phyloP scores from a whole-genome alignment of 805 yeast species.

The Brettanomyces nanus region DNA sequence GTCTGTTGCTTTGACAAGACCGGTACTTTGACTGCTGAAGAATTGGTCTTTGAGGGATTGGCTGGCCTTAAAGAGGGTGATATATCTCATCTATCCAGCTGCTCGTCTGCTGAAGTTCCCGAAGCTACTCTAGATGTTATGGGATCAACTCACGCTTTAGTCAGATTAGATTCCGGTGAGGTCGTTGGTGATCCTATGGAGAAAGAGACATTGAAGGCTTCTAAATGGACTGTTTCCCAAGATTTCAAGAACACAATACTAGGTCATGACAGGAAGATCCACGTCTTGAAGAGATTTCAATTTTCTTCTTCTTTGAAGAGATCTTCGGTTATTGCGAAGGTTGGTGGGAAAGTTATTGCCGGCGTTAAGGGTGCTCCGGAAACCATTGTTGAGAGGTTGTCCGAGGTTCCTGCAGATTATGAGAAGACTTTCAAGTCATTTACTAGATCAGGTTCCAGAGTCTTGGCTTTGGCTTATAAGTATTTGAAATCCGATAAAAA shows the following conservation, averaged over 20 bases:
- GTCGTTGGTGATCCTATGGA: slow-evolving; percentile 99
- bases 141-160: slow-evolving; percentile 96
- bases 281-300: slow-evolving; percentile 88
- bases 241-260: slow-evolving; percentile 56
- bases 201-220: slow-evolving; percentile 84
- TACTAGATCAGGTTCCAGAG: slow-evolving; percentile 95
- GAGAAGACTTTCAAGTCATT: slow-evolving; percentile 82
- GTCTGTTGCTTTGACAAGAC: slow-evolving; percentile 98
- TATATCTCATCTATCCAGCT: slow-evolving; percentile 43
- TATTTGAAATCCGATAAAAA: slow-evolving; percentile 40
- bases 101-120: slow-evolving; percentile 51
- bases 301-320: slow-evolving; percentile 94
- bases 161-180: slow-evolving; percentile 90
- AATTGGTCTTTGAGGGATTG: slow-evolving; percentile 89
- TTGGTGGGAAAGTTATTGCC: slow-evolving; percentile 50
- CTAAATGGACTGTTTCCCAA: slow-evolving; percentile 74
- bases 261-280: slow-evolving; percentile 36
- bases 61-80: slow-evolving; percentile 64
- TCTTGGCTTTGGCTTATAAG: slow-evolving; percentile 89
- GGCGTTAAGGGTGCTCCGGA: slow-evolving; percentile 98
- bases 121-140: slow-evolving; percentile 59
- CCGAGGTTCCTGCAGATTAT: slow-evolving; percentile 63
- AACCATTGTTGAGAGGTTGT: slow-evolving; percentile 74
- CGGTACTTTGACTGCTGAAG: slow-evolving; percentile 97
- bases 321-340: slow-evolving; percentile 74